Evolutionary conservation across 805 yeast species (phyloP).

Genomic region (Cyberlindnera lachancei): DNA sequence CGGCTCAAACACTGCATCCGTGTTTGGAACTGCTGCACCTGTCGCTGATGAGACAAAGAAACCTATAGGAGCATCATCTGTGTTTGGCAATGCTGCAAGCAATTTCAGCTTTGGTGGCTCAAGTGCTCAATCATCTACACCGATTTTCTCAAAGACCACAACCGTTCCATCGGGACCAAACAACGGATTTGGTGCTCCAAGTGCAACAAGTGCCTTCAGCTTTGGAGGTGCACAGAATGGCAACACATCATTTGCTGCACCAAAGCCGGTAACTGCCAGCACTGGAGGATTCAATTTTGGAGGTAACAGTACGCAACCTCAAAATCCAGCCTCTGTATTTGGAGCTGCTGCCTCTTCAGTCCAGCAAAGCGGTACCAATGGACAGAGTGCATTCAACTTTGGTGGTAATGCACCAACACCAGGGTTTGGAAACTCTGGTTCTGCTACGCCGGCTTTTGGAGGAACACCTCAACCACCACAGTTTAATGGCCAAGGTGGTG

Average conservation of each 20-base stretch:
- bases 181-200: constrained; percentile 1
- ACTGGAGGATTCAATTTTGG: constrained; percentile 14
- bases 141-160: background rate
- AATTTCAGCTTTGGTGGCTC: background rate
- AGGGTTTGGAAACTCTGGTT: constrained; percentile 10
- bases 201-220: background rate
- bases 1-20: background rate
- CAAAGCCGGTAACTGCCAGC: constrained; percentile 2
- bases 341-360: no score
- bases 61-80: constrained; percentile 5
- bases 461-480: constrained; percentile 8
- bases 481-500: constrained; percentile 3
- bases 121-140: background rate
- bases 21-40: constrained; percentile 3
- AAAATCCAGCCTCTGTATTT: constrained; percentile 12
- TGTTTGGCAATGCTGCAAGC: constrained; percentile 9
- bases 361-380: constrained; percentile 1
- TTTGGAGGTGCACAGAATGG: background rate
- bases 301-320: constrained; percentile 14
- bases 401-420: constrained; percentile 13
- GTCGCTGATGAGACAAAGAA: constrained; percentile 2
- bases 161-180: no score
- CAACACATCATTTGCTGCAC: no score
- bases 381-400: constrained; percentile 2
- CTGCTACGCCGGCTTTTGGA: constrained; percentile 12